Evolutionary conservation across 2,329 filamentous ascomycete genomes (phyloP).

Genomic region (Phialophora chinensis): DNA sequence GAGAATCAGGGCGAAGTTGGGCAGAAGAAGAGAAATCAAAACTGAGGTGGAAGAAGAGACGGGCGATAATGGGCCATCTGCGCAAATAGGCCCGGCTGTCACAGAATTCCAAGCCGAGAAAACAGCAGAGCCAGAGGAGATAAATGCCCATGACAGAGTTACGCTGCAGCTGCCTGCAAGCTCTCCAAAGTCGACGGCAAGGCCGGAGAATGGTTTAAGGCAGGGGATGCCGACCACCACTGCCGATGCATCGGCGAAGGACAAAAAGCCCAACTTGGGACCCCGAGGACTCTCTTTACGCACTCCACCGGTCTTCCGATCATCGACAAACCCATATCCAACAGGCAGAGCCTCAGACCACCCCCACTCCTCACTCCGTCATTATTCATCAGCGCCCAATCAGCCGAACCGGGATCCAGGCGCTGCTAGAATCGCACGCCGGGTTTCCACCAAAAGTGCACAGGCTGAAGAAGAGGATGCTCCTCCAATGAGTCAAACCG

Average conservation of each 20-base stretch:
- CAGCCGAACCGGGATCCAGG: conserved; percentile 45
- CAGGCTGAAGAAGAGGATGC: conserved; percentile 18
- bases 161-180: background rate
- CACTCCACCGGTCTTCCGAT: conserved; percentile 35
- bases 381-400: conserved; percentile 61
- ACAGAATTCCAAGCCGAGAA: conserved; percentile 22
- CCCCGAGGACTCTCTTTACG: conserved; percentile 32
- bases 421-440: conserved; percentile 7
- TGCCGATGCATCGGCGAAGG: conserved; percentile 5
- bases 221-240: conserved; percentile 12
- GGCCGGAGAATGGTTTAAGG: background rate
- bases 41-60: conserved; percentile 66
- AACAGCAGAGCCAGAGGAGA: conserved; percentile 24
- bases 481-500: conserved; percentile 73
- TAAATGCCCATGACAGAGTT: conserved; percentile 2
- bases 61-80: conserved; percentile 48
- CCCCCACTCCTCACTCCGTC: conserved; percentile 36
- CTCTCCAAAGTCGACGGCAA: background rate
- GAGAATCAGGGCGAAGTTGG: conserved; percentile 48
- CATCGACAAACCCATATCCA: conserved; percentile 25
- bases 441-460: conserved; percentile 12
- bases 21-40: conserved; percentile 38
- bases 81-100: conserved; percentile 4
- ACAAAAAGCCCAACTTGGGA: conserved; percentile 21
- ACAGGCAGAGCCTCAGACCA: conserved; percentile 1